Evolutionary conservation across 306 rosid species (phyloP).

Genomic region (Cucumis hystrix): DNA sequence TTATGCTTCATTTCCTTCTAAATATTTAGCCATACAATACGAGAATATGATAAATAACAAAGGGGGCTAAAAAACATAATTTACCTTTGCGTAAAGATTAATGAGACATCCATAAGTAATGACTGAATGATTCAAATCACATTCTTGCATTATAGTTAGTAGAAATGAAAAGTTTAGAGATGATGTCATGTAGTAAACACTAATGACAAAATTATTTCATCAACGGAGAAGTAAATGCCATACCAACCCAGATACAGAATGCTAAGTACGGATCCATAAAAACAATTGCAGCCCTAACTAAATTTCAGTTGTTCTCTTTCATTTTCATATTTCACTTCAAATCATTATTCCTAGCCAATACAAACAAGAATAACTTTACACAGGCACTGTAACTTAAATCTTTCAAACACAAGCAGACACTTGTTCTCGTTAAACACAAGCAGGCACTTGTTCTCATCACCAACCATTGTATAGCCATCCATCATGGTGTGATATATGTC

Average conservation of each 20-base stretch:
- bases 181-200: not conserved
- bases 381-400: constrained; percentile 60
- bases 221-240: not conserved
- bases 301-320: not conserved
- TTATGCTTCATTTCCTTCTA: not conserved
- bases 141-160: constrained; percentile 42
- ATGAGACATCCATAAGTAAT: constrained; percentile 87
- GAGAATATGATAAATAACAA: not conserved
- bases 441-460: constrained; percentile 74
- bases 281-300: not conserved
- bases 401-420: constrained; percentile 77
- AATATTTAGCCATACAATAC: not conserved
- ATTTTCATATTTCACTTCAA: not conserved
- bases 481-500: constrained; percentile 97
- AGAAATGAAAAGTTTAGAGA: not conserved
- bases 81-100: constrained; percentile 83
- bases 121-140: constrained; percentile 84
- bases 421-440: constrained; percentile 78
- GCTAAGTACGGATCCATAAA: not conserved
- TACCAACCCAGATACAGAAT: not conserved
- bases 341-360: not conserved
- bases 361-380: not conserved
- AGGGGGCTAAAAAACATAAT: not conserved
- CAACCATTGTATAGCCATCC: constrained; percentile 92
- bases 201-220: not conserved